Evolutionary conservation across 129 eudicot species (phyloP).

Genomic region (Mikania micrantha): DNA sequence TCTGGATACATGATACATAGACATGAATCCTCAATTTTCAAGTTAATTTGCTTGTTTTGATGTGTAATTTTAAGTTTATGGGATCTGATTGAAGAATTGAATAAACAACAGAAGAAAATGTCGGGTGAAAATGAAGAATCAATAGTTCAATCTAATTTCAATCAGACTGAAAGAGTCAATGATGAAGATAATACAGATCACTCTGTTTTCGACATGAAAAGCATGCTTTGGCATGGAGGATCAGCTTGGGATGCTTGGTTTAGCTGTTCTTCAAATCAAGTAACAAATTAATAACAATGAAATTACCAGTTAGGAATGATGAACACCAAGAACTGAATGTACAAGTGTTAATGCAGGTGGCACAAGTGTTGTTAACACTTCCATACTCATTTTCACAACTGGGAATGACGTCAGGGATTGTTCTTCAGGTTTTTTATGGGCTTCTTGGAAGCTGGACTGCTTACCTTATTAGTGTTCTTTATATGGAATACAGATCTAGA

Average conservation of each 20-base stretch:
- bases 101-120: constrained; percentile 52
- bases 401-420: constrained; percentile 80
- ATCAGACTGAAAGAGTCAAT: constrained; percentile 32
- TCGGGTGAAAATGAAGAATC: constrained; percentile 74
- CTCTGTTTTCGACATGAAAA: constrained; percentile 40
- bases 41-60: background rate
- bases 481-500: constrained; percentile 71
- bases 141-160: constrained; percentile 53
- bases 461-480: constrained; percentile 87
- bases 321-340: background rate
- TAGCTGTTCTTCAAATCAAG: constrained; percentile 98
- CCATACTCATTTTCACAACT: constrained; percentile 93
- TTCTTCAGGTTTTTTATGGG: constrained; percentile 81
- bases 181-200: constrained; percentile 29
- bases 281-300: no score
- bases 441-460: constrained; percentile 97
- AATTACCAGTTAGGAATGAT: no score
- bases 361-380: constrained; percentile 84
- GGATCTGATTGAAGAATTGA: constrained; percentile 3
- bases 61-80: constrained; percentile 13
- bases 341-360: constrained; percentile 58
- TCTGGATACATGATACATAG: no score
- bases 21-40: background rate
- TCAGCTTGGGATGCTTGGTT: constrained; percentile 99
- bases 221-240: constrained; percentile 90